Percentiles rank a stretch among this genome's conserved stretches.
Evolutionary conservation across 1,284 basidiomycete species (phyloP).

Genomic region (Apiotrichum veenhuisii): DNA sequence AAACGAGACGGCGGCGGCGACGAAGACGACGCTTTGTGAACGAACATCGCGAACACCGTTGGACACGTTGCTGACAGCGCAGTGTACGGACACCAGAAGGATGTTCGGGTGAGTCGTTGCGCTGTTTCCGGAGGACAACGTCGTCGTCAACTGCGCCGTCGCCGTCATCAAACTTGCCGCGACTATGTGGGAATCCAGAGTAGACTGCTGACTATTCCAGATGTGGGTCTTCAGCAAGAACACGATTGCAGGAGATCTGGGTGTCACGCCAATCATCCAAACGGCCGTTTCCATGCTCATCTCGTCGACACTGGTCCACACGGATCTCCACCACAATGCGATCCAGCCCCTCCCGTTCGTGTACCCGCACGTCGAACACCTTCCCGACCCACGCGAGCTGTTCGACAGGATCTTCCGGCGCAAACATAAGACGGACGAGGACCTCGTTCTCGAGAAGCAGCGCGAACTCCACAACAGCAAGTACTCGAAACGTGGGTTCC

Average conservation of each 20-base stretch:
- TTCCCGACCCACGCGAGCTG: constrained; percentile 42
- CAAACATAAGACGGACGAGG: constrained; percentile 4
- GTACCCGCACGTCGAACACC: constrained; percentile 48
- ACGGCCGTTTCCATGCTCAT: constrained; percentile 47
- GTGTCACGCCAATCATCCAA: constrained; percentile 50
- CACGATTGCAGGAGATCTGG: constrained; percentile 49
- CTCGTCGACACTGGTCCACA: constrained; percentile 49
- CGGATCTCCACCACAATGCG: constrained; percentile 45
- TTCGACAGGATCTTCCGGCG: constrained; percentile 15
- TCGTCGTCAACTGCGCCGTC: background rate
- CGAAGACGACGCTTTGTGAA: no score
- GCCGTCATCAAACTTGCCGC: background rate
- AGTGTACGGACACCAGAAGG: constrained; percentile 44
- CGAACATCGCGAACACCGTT: no score
- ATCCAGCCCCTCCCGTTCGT: constrained; percentile 47
- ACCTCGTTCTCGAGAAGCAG: constrained; percentile 3
- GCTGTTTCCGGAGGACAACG: background rate
- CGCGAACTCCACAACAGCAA: background rate
- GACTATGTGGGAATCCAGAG: background rate
- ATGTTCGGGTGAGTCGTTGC: constrained; percentile 18
- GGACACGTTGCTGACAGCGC: no score
- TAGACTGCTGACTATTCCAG: constrained; percentile 14
- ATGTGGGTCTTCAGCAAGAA: constrained; percentile 49
- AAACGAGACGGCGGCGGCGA: no score
- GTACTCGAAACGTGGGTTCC: constrained; percentile 13